Percentiles rank a stretch among this genome's conserved stretches.
Conservation (phyloP, 2,329 filamentous ascomycete species). For the Whalleya microplaca region DNA sequence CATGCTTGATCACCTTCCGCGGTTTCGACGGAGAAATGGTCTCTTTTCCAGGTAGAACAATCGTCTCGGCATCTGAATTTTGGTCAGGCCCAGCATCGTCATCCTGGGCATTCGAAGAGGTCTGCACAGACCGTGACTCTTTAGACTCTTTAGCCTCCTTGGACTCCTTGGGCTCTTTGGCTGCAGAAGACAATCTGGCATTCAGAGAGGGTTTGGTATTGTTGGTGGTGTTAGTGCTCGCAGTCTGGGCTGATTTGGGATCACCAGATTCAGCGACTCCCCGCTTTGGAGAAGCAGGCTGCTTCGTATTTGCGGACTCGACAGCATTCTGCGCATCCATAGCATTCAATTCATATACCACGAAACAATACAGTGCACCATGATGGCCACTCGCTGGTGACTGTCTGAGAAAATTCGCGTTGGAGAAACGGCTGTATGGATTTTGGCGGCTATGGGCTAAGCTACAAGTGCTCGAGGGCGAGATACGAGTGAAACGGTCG, state of each 20-base stretch:
- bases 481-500: constrained; percentile 20
- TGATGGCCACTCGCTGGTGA: constrained; percentile 54
- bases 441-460: constrained; percentile 14
- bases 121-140: constrained; percentile 35
- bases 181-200: constrained; percentile 30
- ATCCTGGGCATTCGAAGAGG: constrained; percentile 43
- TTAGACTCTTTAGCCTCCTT: too few species aligned
- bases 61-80: constrained; percentile 74
- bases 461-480: constrained; percentile 3
- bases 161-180: constrained; percentile 41
- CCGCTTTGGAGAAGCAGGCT: constrained; percentile 56
- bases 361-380: constrained; percentile 58
- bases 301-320: constrained; percentile 65
- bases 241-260: constrained; percentile 35
- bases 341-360: constrained; percentile 61
- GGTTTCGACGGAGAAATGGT: constrained; percentile 66
- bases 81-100: constrained; percentile 55
- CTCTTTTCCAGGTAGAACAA: constrained; percentile 68
- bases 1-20: constrained; percentile 66
- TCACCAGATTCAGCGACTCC: constrained; percentile 43
- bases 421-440: constrained; percentile 15
- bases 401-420: constrained; percentile 30
- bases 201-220: constrained; percentile 24
- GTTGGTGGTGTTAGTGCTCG: constrained; percentile 27
- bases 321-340: constrained; percentile 72